Percentiles rank a stretch among this genome's conserved stretches.
Conservation (phyloP, 352 stramenopile species). For the Phytophthora hybrid region DNA sequence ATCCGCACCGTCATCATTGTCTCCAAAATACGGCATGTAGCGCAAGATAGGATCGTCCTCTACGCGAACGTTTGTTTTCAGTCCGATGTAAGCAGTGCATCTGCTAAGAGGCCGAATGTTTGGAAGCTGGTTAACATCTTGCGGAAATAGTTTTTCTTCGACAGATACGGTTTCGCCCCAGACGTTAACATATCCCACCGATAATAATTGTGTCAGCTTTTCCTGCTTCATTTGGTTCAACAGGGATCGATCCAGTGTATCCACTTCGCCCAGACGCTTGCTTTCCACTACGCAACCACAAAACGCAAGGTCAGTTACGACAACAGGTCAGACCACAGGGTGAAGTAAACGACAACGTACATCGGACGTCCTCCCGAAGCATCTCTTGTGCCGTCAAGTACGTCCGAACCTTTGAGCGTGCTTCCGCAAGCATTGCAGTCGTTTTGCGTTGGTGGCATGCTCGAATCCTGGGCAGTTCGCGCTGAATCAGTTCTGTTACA, state of each 20-base stretch:
- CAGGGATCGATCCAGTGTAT: constrained; percentile 43
- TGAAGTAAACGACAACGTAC: constrained; percentile 16
- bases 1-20: constrained; percentile 86
- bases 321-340: background rate
- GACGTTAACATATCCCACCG: constrained; percentile 46
- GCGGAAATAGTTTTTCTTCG: constrained; percentile 29
- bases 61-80: constrained; percentile 78
- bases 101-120: constrained; percentile 63
- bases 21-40: constrained; percentile 93
- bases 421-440: constrained; percentile 53
- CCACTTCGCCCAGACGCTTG: constrained; percentile 32
- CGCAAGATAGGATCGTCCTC: constrained; percentile 92
- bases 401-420: constrained; percentile 34
- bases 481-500: constrained; percentile 52
- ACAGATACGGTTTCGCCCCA: constrained; percentile 34
- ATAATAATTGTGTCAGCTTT: constrained; percentile 31
- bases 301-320: constrained; percentile 6
- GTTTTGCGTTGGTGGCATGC: constrained; percentile 64
- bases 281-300: constrained; percentile 18
- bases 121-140: constrained; percentile 46
- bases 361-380: constrained; percentile 14
- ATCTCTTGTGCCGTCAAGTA: constrained; percentile 41
- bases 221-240: constrained; percentile 59
- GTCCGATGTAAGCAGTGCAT: constrained; percentile 69
- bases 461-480: constrained; percentile 55